Evolutionary conservation across 208 protist genomes (phyloP).

Genomic region (Phytomonas francai): DNA sequence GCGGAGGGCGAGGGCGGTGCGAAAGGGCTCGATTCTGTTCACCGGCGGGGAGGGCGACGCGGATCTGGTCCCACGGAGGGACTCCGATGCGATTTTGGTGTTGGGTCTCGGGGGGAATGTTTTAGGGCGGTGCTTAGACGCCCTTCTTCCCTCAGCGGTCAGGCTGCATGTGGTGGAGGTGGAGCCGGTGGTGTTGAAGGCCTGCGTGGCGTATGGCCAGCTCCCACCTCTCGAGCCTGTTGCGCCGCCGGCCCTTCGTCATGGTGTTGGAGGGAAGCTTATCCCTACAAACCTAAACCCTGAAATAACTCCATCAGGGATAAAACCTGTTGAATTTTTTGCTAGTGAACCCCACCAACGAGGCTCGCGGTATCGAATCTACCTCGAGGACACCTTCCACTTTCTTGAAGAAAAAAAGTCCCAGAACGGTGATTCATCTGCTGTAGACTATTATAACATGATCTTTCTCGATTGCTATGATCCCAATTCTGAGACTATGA

Average conservation of each 20-base stretch:
- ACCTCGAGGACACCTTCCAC: conserved; percentile 36
- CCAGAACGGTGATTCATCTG: not conserved
- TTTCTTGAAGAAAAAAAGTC: conserved; percentile 18
- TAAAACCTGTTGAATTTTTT: not conserved
- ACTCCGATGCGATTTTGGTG: conserved; percentile 41
- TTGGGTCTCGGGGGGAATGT: conserved; percentile 77
- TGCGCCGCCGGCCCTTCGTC: not conserved
- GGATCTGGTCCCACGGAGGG: conserved; percentile 16
- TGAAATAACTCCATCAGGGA: not conserved
- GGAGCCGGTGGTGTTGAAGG: conserved; percentile 57
- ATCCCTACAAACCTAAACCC: not conserved
- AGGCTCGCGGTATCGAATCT: conserved; percentile 28
- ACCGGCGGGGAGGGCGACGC: not conserved
- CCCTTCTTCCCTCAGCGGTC: conserved; percentile 27
- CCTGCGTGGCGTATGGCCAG: conserved; percentile 32
- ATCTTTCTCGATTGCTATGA: conserved; percentile 86
- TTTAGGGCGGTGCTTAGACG: conserved; percentile 63
- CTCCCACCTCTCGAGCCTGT: conserved; percentile 22
- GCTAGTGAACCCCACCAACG: conserved; percentile 10
- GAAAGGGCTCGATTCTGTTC: not conserved
- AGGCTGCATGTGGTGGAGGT: conserved; percentile 72
- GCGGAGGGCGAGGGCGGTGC: not conserved
- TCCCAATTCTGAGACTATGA: conserved; percentile 57
- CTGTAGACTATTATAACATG: conserved; percentile 32
- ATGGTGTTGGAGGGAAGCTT: not conserved